Percentiles rank a stretch among this genome's conserved stretches.
Conservation (phyloP, 352 stramenopile species). For the Phytophthora vignae region DNA sequence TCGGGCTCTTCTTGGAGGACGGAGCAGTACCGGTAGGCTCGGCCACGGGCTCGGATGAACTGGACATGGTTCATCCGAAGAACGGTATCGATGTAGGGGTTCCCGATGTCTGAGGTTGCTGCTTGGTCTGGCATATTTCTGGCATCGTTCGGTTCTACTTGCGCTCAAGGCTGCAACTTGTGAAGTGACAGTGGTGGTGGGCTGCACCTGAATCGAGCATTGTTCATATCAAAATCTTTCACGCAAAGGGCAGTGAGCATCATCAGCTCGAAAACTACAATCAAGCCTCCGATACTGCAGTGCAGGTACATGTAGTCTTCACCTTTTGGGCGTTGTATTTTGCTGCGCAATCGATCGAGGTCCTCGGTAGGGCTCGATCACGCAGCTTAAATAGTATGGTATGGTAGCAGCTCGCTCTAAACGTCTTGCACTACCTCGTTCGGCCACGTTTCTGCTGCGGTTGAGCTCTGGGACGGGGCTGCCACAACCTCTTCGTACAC, state of each 20-base stretch:
- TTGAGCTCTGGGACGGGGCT: no score
- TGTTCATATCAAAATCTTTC: not conserved
- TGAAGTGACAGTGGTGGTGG: not conserved
- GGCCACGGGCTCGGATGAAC: not conserved
- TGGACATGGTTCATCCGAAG: not conserved
- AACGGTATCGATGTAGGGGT: no score
- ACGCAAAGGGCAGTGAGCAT: not conserved
- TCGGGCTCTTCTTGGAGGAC: not conserved
- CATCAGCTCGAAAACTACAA: not conserved
- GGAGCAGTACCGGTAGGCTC: not conserved
- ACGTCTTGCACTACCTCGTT: slow-evolving; percentile 5
- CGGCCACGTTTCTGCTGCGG: no score
- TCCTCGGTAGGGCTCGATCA: not conserved
- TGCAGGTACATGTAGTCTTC: not conserved
- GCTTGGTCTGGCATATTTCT: not conserved
- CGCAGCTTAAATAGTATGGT: slow-evolving; percentile 34
- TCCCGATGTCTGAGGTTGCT: no score
- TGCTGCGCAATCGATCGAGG: slow-evolving; percentile 2
- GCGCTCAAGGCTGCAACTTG: not conserved
- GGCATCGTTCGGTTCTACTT: not conserved
- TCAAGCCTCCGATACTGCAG: no score
- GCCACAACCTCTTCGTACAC: no score
- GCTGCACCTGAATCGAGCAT: not conserved
- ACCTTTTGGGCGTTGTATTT: slow-evolving; percentile 23
- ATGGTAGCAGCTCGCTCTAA: slow-evolving; percentile 14